phyloP scores from a whole-genome alignment of 805 yeast species.

The Limtongia smithiae region DNA sequence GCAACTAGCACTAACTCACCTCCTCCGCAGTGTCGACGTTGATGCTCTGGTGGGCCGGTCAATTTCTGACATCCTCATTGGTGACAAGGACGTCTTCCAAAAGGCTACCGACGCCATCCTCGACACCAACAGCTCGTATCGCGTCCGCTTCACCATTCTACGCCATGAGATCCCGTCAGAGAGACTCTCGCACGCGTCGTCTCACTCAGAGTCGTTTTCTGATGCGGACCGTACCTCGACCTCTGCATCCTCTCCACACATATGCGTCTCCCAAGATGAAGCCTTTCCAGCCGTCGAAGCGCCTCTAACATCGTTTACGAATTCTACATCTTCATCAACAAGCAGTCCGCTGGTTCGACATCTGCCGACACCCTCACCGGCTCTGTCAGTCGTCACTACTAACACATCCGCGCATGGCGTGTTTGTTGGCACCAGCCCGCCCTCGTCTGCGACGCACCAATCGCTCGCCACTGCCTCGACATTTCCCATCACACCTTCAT shows the following conservation, averaged over 20 bases:
- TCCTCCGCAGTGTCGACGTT: constrained; percentile 16
- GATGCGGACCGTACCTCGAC: background rate
- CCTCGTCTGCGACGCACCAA: background rate
- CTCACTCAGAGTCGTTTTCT: no score
- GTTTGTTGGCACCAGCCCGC: constrained; percentile 3
- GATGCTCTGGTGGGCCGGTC: constrained; percentile 28
- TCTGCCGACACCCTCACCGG: background rate
- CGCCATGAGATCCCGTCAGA: no score
- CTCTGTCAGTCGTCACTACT: background rate
- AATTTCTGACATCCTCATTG: constrained; percentile 31
- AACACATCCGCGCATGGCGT: constrained; percentile 4
- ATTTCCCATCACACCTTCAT: background rate
- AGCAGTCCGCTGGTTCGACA: no score
- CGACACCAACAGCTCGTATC: constrained; percentile 31
- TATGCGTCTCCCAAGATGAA: no score
- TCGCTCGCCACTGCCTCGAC: background rate
- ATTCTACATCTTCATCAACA: no score
- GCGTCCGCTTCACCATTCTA: constrained; percentile 22
- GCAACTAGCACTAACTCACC: no score
- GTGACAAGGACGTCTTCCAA: constrained; percentile 32
- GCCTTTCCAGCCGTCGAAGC: no score
- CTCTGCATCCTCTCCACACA: no score
- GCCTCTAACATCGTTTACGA: no score
- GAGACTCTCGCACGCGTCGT: no score
- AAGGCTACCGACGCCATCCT: constrained; percentile 38